phyloP scores from a whole-genome alignment of 2,329 filamentous ascomycete species.

The Trichoderma asperellum region DNA sequence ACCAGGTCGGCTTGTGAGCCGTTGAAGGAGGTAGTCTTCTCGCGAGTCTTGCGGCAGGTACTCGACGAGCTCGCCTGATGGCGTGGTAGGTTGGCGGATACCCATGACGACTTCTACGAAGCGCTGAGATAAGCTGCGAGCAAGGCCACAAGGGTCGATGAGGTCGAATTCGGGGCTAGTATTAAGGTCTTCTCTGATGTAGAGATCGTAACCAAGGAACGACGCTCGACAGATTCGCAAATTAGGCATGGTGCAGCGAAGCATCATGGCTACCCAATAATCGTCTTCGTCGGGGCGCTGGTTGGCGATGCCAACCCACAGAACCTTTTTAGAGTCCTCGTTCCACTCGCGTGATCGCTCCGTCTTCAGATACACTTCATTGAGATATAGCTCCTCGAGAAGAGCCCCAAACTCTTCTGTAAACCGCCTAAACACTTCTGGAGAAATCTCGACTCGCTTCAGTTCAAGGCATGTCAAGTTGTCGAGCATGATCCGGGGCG shows the following conservation, averaged over 20 bases:
- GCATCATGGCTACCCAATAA: slow-evolving; percentile 48
- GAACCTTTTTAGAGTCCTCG: slow-evolving; percentile 40
- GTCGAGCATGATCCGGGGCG: slow-evolving; percentile 42
- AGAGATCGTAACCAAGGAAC: slow-evolving; percentile 50
- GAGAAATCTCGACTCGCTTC: slow-evolving; percentile 46
- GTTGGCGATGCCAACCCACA: slow-evolving; percentile 54
- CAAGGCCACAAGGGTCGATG: slow-evolving; percentile 47
- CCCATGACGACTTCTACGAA: slow-evolving; percentile 53
- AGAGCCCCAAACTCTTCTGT: slow-evolving; percentile 44
- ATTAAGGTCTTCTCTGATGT: slow-evolving; percentile 41
- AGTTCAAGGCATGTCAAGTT: slow-evolving; percentile 51
- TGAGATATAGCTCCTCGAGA: slow-evolving; percentile 51
- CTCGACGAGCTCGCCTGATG: slow-evolving; percentile 41
- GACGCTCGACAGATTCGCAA: slow-evolving; percentile 50
- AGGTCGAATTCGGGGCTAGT: slow-evolving; percentile 45
- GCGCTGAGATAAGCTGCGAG: slow-evolving; percentile 48
- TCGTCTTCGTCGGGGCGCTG: slow-evolving; percentile 43
- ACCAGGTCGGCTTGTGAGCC: slow-evolving; percentile 37
- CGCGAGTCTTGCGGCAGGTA: slow-evolving; percentile 40
- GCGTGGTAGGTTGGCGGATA: slow-evolving; percentile 43
- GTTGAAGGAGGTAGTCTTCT: slow-evolving; percentile 35
- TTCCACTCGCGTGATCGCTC: slow-evolving; percentile 43
- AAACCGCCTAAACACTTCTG: slow-evolving; percentile 43
- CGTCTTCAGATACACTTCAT: slow-evolving; percentile 51
- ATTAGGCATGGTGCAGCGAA: slow-evolving; percentile 43